A percentile compares a stretch with the other conserved stretches of the same genome.
Evolutionary conservation across 495 filamentous ascomycete genomes (phyloP).

Genomic region (Penicillium canariense): DNA sequence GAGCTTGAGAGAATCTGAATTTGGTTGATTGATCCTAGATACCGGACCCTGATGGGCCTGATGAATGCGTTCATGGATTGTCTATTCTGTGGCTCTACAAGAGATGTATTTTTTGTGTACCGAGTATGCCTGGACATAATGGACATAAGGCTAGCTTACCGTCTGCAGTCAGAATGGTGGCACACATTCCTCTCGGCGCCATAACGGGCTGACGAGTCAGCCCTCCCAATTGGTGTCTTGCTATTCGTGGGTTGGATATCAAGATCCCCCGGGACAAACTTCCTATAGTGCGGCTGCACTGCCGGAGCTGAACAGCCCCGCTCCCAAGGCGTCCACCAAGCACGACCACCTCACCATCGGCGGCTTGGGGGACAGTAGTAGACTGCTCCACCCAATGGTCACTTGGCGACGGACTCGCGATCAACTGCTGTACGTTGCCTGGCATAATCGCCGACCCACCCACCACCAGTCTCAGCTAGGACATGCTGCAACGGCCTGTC

Average conservation of each 20-base stretch:
- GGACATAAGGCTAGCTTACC: background rate
- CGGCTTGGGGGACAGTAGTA: background rate
- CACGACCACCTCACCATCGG: background rate
- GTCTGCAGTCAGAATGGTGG: background rate
- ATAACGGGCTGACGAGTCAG: background rate
- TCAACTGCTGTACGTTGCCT: background rate
- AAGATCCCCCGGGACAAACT: background rate
- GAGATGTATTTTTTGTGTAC: no score
- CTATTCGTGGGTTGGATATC: background rate
- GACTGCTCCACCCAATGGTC: background rate
- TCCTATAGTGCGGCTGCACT: background rate
- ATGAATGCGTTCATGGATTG: no score
- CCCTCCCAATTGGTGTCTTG: background rate
- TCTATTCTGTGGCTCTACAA: background rate
- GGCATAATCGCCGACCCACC: background rate
- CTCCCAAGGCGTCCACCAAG: background rate
- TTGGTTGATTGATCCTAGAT: background rate
- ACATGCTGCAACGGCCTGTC: conserved; percentile 3
- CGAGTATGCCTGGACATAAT: no score
- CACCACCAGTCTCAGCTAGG: conserved; percentile 10
- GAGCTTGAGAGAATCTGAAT: background rate
- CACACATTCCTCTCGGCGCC: background rate
- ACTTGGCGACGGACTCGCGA: background rate
- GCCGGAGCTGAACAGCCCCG: conserved; percentile 1
- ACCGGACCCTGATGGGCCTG: no score